Percentiles rank a stretch among this genome's conserved stretches.
phyloP scores from a whole-genome alignment of 2,329 filamentous ascomycete genomes.

The Diplodia sapinea region DNA sequence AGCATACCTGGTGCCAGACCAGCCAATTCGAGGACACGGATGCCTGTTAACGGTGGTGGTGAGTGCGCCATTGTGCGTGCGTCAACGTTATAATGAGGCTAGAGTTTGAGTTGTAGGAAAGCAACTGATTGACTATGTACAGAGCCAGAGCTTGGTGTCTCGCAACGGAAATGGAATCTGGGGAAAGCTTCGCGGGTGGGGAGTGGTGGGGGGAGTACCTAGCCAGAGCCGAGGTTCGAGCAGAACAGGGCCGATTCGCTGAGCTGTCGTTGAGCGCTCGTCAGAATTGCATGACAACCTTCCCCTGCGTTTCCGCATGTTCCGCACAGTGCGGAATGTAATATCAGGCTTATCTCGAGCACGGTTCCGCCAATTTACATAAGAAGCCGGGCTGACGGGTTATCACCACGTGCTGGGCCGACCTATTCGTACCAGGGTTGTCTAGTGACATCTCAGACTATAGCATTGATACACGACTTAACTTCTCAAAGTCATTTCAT shows the following conservation, averaged over 20 bases:
- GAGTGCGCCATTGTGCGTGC: conserved; percentile 14
- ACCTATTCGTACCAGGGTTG: too few relatives aligned
- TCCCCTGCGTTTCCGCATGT: too few relatives aligned
- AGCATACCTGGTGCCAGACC: conserved; percentile 62
- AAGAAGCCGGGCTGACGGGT: too few relatives aligned
- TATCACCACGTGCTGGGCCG: too few relatives aligned
- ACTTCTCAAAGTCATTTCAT: too few relatives aligned
- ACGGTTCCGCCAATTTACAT: too few relatives aligned
- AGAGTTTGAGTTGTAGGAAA: neutral
- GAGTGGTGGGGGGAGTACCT: conserved; percentile 4
- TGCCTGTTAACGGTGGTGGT: conserved; percentile 60
- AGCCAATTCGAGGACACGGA: conserved; percentile 70
- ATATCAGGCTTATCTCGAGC: too few relatives aligned
- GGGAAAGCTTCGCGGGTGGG: conserved; percentile 20
- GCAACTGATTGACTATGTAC: conserved; percentile 1
- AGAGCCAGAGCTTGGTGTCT: neutral
- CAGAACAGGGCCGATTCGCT: neutral
- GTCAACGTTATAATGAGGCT: neutral
- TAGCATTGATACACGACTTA: too few relatives aligned
- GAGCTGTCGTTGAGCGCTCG: too few relatives aligned
- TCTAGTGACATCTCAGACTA: too few relatives aligned
- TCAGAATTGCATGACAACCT: neutral
- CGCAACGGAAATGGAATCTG: conserved; percentile 1
- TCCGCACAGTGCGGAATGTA: too few relatives aligned
- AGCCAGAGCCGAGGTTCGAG: conserved; percentile 27